A percentile compares a stretch with the other conserved stretches of the same genome.
Conservation (phyloP, 2,329 filamentous ascomycete genomes). For the Aureobasidium sp. region DNA sequence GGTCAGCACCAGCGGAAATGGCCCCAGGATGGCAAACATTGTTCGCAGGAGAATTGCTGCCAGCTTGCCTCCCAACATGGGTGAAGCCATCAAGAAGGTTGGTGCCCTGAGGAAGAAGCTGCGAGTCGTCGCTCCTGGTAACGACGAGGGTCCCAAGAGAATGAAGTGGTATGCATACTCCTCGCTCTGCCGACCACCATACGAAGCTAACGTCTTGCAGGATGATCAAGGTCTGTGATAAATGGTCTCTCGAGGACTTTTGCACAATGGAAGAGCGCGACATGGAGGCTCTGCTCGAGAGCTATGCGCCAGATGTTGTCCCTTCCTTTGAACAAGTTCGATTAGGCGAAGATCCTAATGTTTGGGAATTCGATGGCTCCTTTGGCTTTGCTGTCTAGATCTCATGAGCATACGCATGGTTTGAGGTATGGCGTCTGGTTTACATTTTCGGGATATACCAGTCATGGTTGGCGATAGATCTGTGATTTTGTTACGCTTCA, state of each 20-base stretch:
- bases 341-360: slow-evolving; percentile 28
- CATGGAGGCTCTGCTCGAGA: slow-evolving; percentile 75
- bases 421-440: background rate
- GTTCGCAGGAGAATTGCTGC: slow-evolving; percentile 76
- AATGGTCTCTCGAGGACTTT: slow-evolving; percentile 77
- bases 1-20: slow-evolving; percentile 97
- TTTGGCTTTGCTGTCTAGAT: slow-evolving; percentile 31
- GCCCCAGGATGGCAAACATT: slow-evolving; percentile 80
- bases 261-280: slow-evolving; percentile 72
- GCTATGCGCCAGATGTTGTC: slow-evolving; percentile 51
- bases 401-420: background rate
- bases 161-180: slow-evolving; percentile 68
- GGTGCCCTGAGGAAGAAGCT: slow-evolving; percentile 73
- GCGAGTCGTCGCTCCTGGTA: slow-evolving; percentile 64
- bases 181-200: background rate
- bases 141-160: slow-evolving; percentile 71
- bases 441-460: background rate
- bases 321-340: slow-evolving; percentile 39
- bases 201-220: slow-evolving; percentile 37
- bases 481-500: background rate
- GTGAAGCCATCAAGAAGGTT: slow-evolving; percentile 77
- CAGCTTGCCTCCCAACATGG: slow-evolving; percentile 68
- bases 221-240: slow-evolving; percentile 89
- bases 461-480: background rate
- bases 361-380: slow-evolving; percentile 40